phyloP scores from a whole-genome alignment of 257 asterid genomes.

The Datura wrightii region DNA sequence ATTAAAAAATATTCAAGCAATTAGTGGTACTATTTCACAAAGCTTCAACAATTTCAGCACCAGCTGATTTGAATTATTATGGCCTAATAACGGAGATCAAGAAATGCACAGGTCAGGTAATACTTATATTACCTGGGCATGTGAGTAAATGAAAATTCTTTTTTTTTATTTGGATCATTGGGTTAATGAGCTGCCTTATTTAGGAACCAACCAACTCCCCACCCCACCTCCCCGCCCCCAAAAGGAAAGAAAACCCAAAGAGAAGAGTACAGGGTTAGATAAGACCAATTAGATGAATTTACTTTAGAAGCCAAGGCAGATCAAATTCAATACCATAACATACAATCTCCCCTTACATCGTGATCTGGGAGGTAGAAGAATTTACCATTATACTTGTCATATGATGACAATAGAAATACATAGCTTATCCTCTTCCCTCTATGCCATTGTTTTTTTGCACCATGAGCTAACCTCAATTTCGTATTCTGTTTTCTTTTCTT shows the following conservation, averaged over 20 bases:
- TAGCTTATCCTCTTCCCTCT: neutral
- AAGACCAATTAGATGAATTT: neutral
- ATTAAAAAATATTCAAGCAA: neutral
- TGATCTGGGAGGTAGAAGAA: neutral
- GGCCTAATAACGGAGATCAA: neutral
- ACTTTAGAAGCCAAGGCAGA: conserved; percentile 1
- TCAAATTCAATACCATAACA: conserved; percentile 6
- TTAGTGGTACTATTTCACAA: neutral
- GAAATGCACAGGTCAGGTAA: neutral
- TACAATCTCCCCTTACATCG: neutral
- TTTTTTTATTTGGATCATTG: neutral
- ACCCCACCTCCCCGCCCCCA: no score
- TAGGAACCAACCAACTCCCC: neutral
- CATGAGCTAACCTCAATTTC: neutral
- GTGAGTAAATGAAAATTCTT: neutral
- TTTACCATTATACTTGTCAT: neutral
- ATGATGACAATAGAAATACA: neutral
- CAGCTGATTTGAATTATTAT: conserved; percentile 1
- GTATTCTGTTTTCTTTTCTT: neutral
- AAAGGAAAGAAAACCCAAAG: neutral
- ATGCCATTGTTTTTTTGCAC: neutral
- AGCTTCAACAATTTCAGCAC: neutral
- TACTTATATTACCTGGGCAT: neutral
- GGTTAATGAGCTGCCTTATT: neutral
- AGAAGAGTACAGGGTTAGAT: neutral